These are phyloP conservation scores for Aspergillus biplanus DNA, from an alignment of 495 filamentous ascomycete species.

Conservation along the genomic window DNA sequence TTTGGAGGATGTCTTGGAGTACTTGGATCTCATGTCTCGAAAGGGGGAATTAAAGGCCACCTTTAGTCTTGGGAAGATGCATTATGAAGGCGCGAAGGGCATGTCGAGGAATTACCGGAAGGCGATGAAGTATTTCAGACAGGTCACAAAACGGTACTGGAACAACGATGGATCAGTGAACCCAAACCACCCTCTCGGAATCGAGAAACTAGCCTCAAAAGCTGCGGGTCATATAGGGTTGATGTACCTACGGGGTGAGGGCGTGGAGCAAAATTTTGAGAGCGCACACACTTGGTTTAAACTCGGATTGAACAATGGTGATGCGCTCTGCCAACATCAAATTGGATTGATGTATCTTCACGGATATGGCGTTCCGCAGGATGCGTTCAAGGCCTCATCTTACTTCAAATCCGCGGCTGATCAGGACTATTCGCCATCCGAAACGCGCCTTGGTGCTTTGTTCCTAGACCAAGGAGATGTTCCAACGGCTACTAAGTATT, in stretches of 20 bases:
- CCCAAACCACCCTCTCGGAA: constrained; percentile 50
- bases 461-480: constrained; percentile 90
- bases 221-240: constrained; percentile 88
- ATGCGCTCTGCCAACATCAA: constrained; percentile 83
- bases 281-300: constrained; percentile 85
- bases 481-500: constrained; percentile 77
- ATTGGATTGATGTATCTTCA: constrained; percentile 86
- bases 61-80: constrained; percentile 82
- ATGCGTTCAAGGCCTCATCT: constrained; percentile 74
- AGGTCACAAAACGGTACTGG: constrained; percentile 87
- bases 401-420: constrained; percentile 82
- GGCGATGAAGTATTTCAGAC: constrained; percentile 81
- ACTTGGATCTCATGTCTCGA: constrained; percentile 88
- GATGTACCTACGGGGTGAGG: constrained; percentile 94
- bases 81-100: constrained; percentile 85
- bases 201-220: constrained; percentile 86
- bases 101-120: constrained; percentile 72
- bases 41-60: constrained; percentile 94
- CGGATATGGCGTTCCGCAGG: constrained; percentile 77
- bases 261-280: constrained; percentile 75
- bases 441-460: constrained; percentile 81
- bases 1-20: constrained; percentile 93
- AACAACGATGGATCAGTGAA: constrained; percentile 69
- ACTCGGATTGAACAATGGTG: constrained; percentile 76
- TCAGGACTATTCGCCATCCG: constrained; percentile 79